Base-by-base conservation (phyloP, 352 stramenopile genomes). In the Pythium periplocum region DNA sequence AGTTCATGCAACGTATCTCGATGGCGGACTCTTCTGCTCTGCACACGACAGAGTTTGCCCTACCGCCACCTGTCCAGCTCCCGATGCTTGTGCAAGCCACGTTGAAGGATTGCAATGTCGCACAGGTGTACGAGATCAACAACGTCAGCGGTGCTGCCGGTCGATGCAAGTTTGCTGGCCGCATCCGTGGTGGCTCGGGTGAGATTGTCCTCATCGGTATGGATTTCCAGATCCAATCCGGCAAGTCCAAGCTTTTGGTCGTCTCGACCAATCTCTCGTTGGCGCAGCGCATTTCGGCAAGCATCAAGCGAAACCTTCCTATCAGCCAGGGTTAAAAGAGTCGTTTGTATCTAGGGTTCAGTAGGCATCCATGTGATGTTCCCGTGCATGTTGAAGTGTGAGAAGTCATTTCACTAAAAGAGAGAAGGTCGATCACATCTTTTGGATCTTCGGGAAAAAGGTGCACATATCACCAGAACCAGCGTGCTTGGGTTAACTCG, bases 121-220 rank as follows among this genome's bases (percentile, higher is more conserved):
- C 75, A 5, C 79, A 87, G 55, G 57, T 90, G 26, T 90, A 90
- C 41, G 79, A 90, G 43, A 84, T 88, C 64, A 83, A 90, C 62
- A 83, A 81, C 54, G 67, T 84, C 66, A 85, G 67, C 44, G 60
- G 66, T 8, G 61, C 68, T 2, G 63, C 77, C 9, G 79, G 79
- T 43, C 81, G 81, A 52, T 83, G 73, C 65, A 90, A 90, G 55
- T 88, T 90, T 52, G 72, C 73, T 4, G 79, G 77, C 4, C 75
- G 71, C 8, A 54, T 90, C 43, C 75, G 79, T 17, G 79, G 71
- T 51, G 66, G 62, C 1, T 47, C 60, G n/a, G 51, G 55, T 8
- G 76, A 86, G 44, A 66, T 78, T 26, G 71, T 90, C 39, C 53
- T 90, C 12, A 58, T 90, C 3, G 75, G 67, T 4, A 49, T 83